Percentiles rank a stretch among this genome's conserved stretches.
Conservation (phyloP, 495 filamentous ascomycete species). For the Aspergillus nanangensis region DNA sequence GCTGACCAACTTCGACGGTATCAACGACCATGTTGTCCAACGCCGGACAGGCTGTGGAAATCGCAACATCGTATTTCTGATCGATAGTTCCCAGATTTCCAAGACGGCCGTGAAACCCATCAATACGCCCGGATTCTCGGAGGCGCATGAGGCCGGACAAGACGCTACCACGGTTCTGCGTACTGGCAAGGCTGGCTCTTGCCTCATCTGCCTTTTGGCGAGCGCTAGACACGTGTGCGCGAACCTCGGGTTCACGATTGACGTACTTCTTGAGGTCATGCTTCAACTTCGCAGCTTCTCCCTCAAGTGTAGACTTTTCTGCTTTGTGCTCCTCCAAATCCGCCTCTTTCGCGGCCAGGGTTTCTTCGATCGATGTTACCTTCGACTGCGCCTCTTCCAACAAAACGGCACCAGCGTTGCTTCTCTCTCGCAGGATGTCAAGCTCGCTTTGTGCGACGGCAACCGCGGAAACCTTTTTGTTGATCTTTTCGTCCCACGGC, state of each 20-base stretch:
- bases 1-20: slow-evolving; percentile 88
- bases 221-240: slow-evolving; percentile 76
- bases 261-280: slow-evolving; percentile 65
- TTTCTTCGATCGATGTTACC: slow-evolving; percentile 66
- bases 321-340: slow-evolving; percentile 73
- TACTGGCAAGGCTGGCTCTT: slow-evolving; percentile 77
- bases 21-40: slow-evolving; percentile 96
- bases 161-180: slow-evolving; percentile 89
- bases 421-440: slow-evolving; percentile 81
- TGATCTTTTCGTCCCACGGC: slow-evolving; percentile 96
- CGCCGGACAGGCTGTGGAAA: slow-evolving; percentile 88
- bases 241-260: slow-evolving; percentile 73
- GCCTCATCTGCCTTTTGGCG: slow-evolving; percentile 96
- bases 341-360: slow-evolving; percentile 59
- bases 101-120: slow-evolving; percentile 92
- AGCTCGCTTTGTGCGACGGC: slow-evolving; percentile 93
- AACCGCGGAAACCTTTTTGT: slow-evolving; percentile 87
- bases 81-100: slow-evolving; percentile 97
- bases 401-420: slow-evolving; percentile 77
- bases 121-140: slow-evolving; percentile 92
- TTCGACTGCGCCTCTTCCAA: slow-evolving; percentile 81
- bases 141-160: slow-evolving; percentile 87
- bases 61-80: slow-evolving; percentile 89
- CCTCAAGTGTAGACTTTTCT: slow-evolving; percentile 66
- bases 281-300: slow-evolving; percentile 66